Conservation (phyloP, 116 monocot species). For the Trichopus zeylanicus region DNA sequence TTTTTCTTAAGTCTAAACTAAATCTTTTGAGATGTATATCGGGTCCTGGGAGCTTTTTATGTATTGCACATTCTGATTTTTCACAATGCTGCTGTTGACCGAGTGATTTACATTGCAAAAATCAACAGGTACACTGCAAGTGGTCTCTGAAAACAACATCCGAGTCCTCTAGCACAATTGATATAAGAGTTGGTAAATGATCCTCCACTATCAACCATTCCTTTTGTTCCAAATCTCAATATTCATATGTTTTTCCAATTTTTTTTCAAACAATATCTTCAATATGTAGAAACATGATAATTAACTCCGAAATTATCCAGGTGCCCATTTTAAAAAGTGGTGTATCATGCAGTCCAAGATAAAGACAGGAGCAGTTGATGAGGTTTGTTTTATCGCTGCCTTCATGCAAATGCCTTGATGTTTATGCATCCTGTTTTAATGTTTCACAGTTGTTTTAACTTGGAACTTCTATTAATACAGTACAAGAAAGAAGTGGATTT, state of each 20-base stretch:
- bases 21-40: no score
- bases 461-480: constrained; percentile 22
- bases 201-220: background rate
- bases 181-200: constrained; percentile 76
- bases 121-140: constrained; percentile 77
- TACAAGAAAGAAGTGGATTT: constrained; percentile 74
- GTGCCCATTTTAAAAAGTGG: constrained; percentile 98
- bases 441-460: background rate
- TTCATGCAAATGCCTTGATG: no score
- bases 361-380: constrained; percentile 79
- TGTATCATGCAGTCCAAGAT: constrained; percentile 99
- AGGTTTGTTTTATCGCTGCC: constrained; percentile 38
- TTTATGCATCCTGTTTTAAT: no score
- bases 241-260: background rate
- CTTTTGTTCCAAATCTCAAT: background rate
- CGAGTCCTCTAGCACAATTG: constrained; percentile 49
- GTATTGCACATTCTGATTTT: no score
- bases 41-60: no score
- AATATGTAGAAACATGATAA: background rate
- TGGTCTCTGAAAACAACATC: constrained; percentile 62
- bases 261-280: background rate
- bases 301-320: constrained; percentile 21
- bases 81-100: background rate
- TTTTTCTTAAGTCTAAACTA: no score
- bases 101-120: background rate